Conservation (phyloP, 1,284 basidiomycete genomes). For the Sanghuangporus weigelae region DNA sequence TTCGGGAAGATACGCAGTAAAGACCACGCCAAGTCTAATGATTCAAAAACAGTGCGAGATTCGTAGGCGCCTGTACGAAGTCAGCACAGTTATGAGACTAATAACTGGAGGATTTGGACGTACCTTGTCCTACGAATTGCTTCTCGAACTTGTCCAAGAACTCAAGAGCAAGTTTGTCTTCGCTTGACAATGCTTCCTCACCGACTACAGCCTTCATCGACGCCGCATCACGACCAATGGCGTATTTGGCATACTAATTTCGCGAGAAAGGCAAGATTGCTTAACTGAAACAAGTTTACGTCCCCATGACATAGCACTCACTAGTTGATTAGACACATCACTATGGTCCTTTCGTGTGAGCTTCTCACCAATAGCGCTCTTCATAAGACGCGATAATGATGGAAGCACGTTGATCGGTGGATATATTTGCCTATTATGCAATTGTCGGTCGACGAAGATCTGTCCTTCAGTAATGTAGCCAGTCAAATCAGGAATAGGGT, state of each 20-base stretch:
- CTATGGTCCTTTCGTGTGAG: conserved; percentile 97
- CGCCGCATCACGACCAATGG: conserved; percentile 95
- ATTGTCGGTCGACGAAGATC: conserved; percentile 95
- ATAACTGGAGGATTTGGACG: conserved; percentile 21
- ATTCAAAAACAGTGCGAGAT: conserved; percentile 95
- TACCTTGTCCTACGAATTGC: conserved; percentile 92
- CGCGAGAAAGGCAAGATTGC: conserved; percentile 16
- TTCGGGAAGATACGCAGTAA: conserved; percentile 98
- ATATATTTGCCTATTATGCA: conserved; percentile 96
- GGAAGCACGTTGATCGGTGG: conserved; percentile 99
- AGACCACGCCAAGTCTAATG: conserved; percentile 96
- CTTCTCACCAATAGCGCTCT: conserved; percentile 97
- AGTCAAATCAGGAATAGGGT: conserved; percentile 99
- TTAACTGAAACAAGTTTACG: not conserved
- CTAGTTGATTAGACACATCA: conserved; percentile 97
- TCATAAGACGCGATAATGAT: conserved; percentile 98
- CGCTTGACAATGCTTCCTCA: conserved; percentile 91
- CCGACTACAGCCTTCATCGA: conserved; percentile 99
- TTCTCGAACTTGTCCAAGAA: conserved; percentile 94
- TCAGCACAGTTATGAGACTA: not conserved
- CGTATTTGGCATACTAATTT: conserved; percentile 89
- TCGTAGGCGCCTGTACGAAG: conserved; percentile 77
- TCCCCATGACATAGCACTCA: conserved; percentile 33
- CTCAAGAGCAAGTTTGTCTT: conserved; percentile 91
- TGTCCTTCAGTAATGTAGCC: conserved; percentile 99